phyloP scores from a whole-genome alignment of 495 filamentous ascomycete species.

The Rhizodiscina lignyota region DNA sequence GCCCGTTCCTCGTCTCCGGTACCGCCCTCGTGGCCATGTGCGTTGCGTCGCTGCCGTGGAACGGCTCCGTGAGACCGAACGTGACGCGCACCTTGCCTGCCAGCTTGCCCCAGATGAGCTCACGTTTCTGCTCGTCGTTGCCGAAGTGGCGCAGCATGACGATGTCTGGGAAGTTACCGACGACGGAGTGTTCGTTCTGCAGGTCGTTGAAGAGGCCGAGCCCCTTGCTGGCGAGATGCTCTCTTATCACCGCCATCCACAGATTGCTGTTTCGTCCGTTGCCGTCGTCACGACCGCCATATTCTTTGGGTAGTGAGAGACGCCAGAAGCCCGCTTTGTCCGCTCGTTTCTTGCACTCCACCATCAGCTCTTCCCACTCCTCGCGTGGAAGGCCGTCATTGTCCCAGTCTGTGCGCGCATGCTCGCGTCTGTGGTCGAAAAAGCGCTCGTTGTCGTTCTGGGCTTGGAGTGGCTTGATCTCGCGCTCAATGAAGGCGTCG shows the following conservation, averaged over 20 bases:
- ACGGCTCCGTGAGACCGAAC: constrained; percentile 44
- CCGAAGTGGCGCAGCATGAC: constrained; percentile 42
- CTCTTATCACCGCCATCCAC: constrained; percentile 43
- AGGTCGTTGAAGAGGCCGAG: constrained; percentile 43
- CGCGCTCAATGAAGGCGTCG: constrained; percentile 35
- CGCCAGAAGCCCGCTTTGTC: constrained; percentile 40
- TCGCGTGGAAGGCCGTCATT: constrained; percentile 31
- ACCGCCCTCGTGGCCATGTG: constrained; percentile 35
- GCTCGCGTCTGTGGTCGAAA: constrained; percentile 43
- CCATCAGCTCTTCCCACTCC: constrained; percentile 38
- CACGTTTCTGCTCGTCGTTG: constrained; percentile 28
- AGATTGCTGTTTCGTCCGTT: constrained; percentile 26
- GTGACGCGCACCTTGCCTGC: constrained; percentile 32
- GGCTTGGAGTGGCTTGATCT: constrained; percentile 34
- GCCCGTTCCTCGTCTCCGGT: constrained; percentile 16
- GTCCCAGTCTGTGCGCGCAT: constrained; percentile 37
- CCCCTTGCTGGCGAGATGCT: constrained; percentile 37
- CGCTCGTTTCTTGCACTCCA: constrained; percentile 26
- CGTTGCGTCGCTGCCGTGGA: constrained; percentile 41
- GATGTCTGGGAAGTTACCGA: constrained; percentile 42
- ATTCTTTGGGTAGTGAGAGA: constrained; percentile 34
- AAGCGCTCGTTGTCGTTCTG: constrained; percentile 38
- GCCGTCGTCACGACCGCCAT: constrained; percentile 32
- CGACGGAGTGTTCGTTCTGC: constrained; percentile 41
- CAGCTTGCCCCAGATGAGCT: constrained; percentile 31